A percentile compares a stretch with the other conserved stretches of the same genome.
These are phyloP conservation scores for Boletus vermiculosoides DNA, from an alignment of 768 basidiomycete genomes.

Conservation along the genomic window DNA sequence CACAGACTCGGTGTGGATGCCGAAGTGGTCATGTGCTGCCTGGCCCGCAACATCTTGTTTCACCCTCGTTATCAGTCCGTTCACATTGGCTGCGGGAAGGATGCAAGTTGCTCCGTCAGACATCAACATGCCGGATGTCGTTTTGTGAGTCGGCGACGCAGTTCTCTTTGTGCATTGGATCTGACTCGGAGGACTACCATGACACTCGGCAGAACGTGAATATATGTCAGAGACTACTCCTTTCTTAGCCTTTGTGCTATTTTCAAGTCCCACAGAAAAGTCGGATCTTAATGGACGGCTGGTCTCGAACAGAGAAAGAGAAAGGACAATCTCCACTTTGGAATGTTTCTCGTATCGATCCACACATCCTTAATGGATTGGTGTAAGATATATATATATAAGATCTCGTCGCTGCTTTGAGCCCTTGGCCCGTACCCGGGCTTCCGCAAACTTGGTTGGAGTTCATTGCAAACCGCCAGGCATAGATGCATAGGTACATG, in stretches of 20 bases:
- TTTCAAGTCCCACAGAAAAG: not conserved
- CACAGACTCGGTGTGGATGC: not conserved
- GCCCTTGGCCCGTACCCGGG: not conserved
- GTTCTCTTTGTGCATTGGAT: not conserved
- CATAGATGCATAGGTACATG: not conserved
- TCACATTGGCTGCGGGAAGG: not conserved
- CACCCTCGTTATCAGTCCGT: not conserved
- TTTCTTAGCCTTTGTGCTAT: not conserved
- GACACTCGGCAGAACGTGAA: not conserved
- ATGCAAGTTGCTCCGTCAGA: not conserved
- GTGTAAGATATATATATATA: not conserved
- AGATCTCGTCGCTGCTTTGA: not conserved
- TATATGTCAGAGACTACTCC: not conserved
- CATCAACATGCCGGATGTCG: not conserved
- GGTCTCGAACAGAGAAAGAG: too few species aligned
- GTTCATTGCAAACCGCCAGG: too few species aligned
- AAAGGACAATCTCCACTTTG: not conserved
- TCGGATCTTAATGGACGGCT: too few species aligned
- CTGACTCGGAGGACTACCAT: not conserved
- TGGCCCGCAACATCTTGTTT: not conserved
- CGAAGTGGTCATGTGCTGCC: not conserved
- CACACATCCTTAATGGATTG: not conserved
- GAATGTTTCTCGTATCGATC: not conserved
- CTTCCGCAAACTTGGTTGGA: not conserved
- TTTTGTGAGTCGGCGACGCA: not conserved